Base-by-base conservation (phyloP, 768 basidiomycete genomes). In the Amylocystis lapponica region DNA sequence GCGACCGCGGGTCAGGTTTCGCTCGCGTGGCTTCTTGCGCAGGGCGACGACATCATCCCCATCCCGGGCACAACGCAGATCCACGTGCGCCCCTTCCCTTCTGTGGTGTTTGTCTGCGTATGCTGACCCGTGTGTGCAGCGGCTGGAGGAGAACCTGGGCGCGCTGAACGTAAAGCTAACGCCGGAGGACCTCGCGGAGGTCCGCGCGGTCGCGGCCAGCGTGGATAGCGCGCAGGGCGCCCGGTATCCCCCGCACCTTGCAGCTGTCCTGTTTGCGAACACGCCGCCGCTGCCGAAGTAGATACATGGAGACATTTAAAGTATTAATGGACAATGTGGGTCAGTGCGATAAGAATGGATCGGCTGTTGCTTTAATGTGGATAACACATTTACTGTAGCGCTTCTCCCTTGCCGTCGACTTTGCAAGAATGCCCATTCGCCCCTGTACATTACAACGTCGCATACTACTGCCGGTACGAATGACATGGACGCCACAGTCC, bases 1-100 rank as follows among this genome's bases (percentile, higher is more conserved):
- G 59, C 57, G 2, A 59, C 65, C 0, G 42, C 64, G 0, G 59
- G 62, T 4, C 67, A 71, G 45, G 49, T 68, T 11, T 54, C 64
- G 38, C 48, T 67, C 22, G 56, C 55, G 0, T 55, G 58, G 57
- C 36, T 65, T 3, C 49, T 65, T 1, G 55, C 53, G 2, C 56
- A 63, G 43, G 55, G 60, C 12, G 42, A 48, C 13, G 55, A 62
- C 41, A 35, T 66, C 43, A 58, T 65, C 36, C 61, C 61, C 13
- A 54, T 56, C 32, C 45, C 61, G 1, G 64, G 64, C 7, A 51
- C 50, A 1, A 51, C 33, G 12, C 31, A 26, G 9, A 32, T 60
- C 38, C 36, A 47, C 32, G 59, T 61, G 12, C 27, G 47, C 41
- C 16, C 8, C 17, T 17, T 17, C 16, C 30, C 19, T 31, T n/a